phyloP scores from a whole-genome alignment of 345 rosid species.

The Citrus sp. region DNA sequence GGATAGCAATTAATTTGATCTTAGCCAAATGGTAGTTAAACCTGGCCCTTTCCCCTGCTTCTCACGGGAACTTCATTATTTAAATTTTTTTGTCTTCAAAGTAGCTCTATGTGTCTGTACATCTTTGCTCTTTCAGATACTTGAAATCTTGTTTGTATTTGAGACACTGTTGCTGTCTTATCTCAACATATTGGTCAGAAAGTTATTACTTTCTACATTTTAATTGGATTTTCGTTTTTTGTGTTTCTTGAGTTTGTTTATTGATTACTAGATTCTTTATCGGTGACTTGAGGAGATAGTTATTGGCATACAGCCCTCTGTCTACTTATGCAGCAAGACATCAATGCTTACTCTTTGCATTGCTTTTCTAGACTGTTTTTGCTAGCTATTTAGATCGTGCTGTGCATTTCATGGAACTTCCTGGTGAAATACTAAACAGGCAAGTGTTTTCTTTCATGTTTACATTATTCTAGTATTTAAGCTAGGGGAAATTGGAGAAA shows the following conservation, averaged over 20 bases:
- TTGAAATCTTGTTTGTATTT: not conserved
- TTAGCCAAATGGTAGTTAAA: not conserved
- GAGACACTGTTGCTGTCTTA: not conserved
- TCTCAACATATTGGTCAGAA: not conserved
- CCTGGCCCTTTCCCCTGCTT: not conserved
- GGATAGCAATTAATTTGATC: not conserved
- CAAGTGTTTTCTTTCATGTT: conserved; percentile 29
- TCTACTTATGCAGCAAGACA: not conserved
- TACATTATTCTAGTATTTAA: not conserved
- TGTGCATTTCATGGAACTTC: conserved; percentile 99
- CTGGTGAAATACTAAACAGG: conserved; percentile 99
- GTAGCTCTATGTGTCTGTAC: not conserved
- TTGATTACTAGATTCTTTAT: conserved; percentile 5
- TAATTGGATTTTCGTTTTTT: not conserved
- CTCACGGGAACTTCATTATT: not conserved
- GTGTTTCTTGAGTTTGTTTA: conserved; percentile 3
- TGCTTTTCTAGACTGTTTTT: conserved; percentile 68
- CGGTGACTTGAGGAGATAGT: not conserved
- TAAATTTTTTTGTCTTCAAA: not conserved
- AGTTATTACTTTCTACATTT: conserved; percentile 1
- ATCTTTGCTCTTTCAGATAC: not conserved
- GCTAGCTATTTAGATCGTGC: conserved; percentile 86
- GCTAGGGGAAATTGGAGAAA: not conserved
- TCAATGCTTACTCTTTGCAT: not conserved
- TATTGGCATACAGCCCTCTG: not conserved